Evolutionary conservation across 2,329 filamentous ascomycete genomes (phyloP).

Genomic region (Zelopaecilomyces penicillatus): DNA sequence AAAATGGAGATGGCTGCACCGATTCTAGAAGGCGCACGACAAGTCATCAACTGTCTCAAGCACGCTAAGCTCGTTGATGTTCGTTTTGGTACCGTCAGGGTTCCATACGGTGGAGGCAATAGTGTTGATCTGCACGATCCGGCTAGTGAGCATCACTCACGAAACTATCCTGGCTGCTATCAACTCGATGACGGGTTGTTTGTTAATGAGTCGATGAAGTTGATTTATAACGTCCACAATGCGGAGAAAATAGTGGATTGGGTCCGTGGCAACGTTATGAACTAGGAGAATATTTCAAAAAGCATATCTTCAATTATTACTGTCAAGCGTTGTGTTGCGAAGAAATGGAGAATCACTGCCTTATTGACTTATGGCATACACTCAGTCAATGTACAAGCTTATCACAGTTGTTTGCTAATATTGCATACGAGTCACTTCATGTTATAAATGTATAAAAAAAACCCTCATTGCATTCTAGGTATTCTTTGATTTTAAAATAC

Average conservation of each 20-base stretch:
- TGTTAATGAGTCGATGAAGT: slow-evolving; percentile 2
- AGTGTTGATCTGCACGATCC: slow-evolving; percentile 1
- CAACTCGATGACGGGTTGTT: slow-evolving; percentile 1
- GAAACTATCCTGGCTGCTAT: not conserved
- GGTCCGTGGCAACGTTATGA: not conserved
- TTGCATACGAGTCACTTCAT: no score
- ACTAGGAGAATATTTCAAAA: no score
- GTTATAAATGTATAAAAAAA: no score
- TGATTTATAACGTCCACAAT: slow-evolving; percentile 1
- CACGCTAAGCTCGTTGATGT: not conserved
- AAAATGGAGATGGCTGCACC: not conserved
- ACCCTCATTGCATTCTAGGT: no score
- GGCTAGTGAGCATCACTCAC: slow-evolving; percentile 1
- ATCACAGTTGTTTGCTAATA: no score
- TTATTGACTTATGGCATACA: no score
- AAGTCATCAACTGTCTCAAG: not conserved
- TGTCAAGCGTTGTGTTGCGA: no score
- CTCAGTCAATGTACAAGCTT: no score
- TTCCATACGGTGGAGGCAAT: slow-evolving; percentile 1
- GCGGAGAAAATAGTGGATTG: not conserved
- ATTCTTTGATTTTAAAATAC: no score
- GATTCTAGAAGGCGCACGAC: not conserved
- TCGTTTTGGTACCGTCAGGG: slow-evolving; percentile 3
- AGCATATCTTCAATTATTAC: no score
- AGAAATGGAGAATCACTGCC: no score